Evolutionary conservation across 2,329 filamentous ascomycete genomes (phyloP).

Genomic region (Shiraia sp.): DNA sequence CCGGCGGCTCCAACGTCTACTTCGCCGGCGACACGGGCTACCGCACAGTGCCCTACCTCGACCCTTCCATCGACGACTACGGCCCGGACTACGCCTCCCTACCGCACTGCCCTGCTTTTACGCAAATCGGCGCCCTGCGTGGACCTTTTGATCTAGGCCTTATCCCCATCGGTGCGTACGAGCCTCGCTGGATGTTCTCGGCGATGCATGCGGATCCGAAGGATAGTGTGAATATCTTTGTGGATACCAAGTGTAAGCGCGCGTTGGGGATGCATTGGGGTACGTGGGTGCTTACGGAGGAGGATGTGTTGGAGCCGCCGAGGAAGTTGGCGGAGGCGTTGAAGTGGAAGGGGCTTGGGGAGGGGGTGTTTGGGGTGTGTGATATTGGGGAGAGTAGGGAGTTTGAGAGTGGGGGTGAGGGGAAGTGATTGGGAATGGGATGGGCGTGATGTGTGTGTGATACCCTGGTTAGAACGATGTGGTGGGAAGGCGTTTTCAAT

Average conservation of each 20-base stretch:
- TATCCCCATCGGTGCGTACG: constrained; percentile 91
- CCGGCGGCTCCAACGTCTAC: constrained; percentile 76
- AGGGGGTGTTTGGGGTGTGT: constrained; percentile 83
- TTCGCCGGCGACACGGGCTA: constrained; percentile 93
- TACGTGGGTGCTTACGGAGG: constrained; percentile 79
- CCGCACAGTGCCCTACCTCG: constrained; percentile 65
- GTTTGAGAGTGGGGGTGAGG: constrained; percentile 57
- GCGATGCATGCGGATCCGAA: constrained; percentile 83
- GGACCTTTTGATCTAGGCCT: constrained; percentile 90
- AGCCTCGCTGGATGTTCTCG: constrained; percentile 73
- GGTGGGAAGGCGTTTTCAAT: no score
- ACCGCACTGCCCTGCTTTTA: constrained; percentile 81
- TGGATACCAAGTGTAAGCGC: constrained; percentile 74
- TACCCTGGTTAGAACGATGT: neutral
- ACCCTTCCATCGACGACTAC: constrained; percentile 69
- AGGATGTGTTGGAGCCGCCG: constrained; percentile 85
- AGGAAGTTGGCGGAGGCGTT: constrained; percentile 70
- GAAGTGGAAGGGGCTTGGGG: constrained; percentile 68
- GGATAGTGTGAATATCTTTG: constrained; percentile 88
- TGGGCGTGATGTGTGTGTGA: neutral
- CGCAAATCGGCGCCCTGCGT: constrained; percentile 75
- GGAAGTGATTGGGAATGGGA: neutral
- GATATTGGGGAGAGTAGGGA: constrained; percentile 80
- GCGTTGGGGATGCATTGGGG: constrained; percentile 95
- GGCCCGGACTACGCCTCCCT: constrained; percentile 63